Conservation (phyloP, 805 yeast genomes). For the Hanseniaspora meyeri region DNA sequence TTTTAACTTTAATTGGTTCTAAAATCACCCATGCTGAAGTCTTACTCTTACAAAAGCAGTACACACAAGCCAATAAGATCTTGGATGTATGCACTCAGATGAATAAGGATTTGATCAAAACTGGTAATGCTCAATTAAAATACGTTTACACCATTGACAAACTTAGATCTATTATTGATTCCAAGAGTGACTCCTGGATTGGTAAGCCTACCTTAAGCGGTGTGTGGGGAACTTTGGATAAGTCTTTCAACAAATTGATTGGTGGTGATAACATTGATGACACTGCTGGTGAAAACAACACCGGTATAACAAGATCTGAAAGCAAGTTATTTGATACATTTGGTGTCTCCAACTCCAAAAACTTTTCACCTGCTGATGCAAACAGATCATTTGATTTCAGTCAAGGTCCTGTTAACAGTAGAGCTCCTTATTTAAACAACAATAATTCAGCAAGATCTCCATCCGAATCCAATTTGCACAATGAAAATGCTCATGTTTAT, state of each 20-base stretch:
- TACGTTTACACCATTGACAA: constrained; percentile 28
- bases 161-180: constrained; percentile 38
- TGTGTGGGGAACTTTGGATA: constrained; percentile 81
- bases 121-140: constrained; percentile 27
- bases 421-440: not conserved
- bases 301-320: constrained; percentile 19
- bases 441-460: not conserved
- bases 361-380: constrained; percentile 33
- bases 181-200: constrained; percentile 58
- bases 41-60: constrained; percentile 55
- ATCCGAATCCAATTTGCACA: not conserved
- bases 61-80: constrained; percentile 49
- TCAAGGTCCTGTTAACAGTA: not conserved
- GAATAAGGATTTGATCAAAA: constrained; percentile 31
- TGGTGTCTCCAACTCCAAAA: constrained; percentile 57
- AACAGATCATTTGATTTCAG: constrained; percentile 13
- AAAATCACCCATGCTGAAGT: constrained; percentile 57
- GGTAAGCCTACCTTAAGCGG: constrained; percentile 65
- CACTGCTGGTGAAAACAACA: constrained; percentile 27
- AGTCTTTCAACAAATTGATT: constrained; percentile 63
- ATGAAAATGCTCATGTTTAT: not conserved
- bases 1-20: constrained; percentile 44
- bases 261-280: constrained; percentile 61
- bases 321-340: constrained; percentile 58
- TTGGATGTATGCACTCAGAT: constrained; percentile 38